phyloP scores from a whole-genome alignment of 768 basidiomycete genomes.

The Kwoniella europaea region DNA sequence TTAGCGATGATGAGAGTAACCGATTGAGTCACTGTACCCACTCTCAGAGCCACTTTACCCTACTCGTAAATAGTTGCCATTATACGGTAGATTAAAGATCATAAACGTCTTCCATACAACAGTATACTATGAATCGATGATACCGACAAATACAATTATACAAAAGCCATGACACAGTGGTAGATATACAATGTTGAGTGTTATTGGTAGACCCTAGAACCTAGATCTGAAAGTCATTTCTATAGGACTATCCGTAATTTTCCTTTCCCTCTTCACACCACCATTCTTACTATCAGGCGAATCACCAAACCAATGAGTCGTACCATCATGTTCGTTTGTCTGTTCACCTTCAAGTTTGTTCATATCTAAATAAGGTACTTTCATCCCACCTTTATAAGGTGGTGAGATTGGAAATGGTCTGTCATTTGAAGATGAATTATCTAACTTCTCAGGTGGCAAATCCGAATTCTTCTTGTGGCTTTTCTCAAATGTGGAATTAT shows the following conservation, averaged over 20 bases:
- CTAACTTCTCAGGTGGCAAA: conserved; percentile 4
- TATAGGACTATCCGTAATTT: conserved; percentile 32
- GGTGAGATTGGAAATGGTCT: not conserved
- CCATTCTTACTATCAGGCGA: conserved; percentile 8
- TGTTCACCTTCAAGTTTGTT: not conserved
- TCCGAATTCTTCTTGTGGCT: not conserved
- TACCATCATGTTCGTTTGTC: not conserved
- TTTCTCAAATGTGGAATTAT: not conserved
- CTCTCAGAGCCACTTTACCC: too few relatives aligned
- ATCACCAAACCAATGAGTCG: conserved; percentile 11
- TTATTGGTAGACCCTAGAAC: not conserved
- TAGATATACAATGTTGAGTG: too few relatives aligned
- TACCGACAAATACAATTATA: too few relatives aligned
- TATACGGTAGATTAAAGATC: too few relatives aligned
- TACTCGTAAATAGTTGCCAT: too few relatives aligned
- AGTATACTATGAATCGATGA: too few relatives aligned
- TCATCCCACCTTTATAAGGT: conserved; percentile 4
- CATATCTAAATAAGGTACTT: conserved; percentile 10
- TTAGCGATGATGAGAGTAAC: not conserved
- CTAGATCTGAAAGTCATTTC: conserved; percentile 38
- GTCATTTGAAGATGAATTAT: not conserved
- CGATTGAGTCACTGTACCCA: too few relatives aligned
- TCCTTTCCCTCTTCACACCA: conserved; percentile 11
- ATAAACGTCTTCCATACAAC: not conserved
- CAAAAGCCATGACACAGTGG: too few relatives aligned